A percentile compares a stretch with the other conserved stretches of the same genome.
Evolutionary conservation across 768 basidiomycete genomes (phyloP).

Genomic region (Leccinum subtestaceum): DNA sequence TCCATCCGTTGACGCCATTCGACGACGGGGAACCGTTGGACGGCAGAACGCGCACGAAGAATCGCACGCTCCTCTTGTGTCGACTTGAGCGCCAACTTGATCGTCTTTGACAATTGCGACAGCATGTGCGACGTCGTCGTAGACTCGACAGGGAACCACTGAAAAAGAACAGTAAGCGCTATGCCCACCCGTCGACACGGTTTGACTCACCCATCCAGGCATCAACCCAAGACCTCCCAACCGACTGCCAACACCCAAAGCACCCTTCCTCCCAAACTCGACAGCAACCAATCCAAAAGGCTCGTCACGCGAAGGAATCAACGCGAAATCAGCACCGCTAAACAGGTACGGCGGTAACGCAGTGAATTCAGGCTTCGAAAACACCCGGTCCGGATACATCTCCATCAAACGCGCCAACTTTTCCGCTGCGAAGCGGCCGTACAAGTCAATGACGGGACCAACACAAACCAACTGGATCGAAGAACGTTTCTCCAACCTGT

Average conservation of each 20-base stretch:
- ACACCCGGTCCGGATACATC: slow-evolving; percentile 90
- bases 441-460: slow-evolving; percentile 93
- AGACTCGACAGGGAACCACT: slow-evolving; percentile 98
- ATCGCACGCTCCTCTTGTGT: slow-evolving; percentile 88
- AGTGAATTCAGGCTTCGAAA: slow-evolving; percentile 96
- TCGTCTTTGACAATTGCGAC: slow-evolving; percentile 90
- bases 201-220: slow-evolving; percentile 87
- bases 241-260: slow-evolving; percentile 91
- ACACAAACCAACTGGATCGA: slow-evolving; percentile 85
- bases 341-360: slow-evolving; percentile 90
- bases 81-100: slow-evolving; percentile 91
- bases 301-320: slow-evolving; percentile 95
- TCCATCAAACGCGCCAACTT: slow-evolving; percentile 93
- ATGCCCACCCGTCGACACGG: neutral
- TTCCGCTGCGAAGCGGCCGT: slow-evolving; percentile 93
- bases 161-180: slow-evolving; percentile 3
- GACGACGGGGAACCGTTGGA: slow-evolving; percentile 96
- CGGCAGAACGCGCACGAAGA: slow-evolving; percentile 87
- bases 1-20: slow-evolving; percentile 97
- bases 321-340: slow-evolving; percentile 91
- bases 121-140: slow-evolving; percentile 91
- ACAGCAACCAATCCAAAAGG: slow-evolving; percentile 96
- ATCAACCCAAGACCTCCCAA: slow-evolving; percentile 93
- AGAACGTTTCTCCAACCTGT: slow-evolving; percentile 79
- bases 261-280: slow-evolving; percentile 95